A percentile compares a stretch with the other conserved stretches of the same genome.
phyloP scores from a whole-genome alignment of 2,329 filamentous ascomycete species.

The Pseudocercospora macadamiae region DNA sequence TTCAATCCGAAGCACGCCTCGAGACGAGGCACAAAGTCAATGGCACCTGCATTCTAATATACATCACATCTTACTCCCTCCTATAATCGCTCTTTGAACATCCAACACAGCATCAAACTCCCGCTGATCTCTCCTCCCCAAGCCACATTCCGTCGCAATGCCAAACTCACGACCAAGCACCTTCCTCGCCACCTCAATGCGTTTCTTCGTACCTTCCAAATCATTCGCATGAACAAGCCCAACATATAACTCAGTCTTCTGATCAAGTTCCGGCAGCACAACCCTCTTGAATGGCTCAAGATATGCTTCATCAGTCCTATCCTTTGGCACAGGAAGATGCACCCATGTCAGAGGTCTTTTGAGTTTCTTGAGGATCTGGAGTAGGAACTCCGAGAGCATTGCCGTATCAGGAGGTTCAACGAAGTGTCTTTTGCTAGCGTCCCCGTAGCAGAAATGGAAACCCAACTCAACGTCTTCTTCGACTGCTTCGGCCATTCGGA shows the following conservation, averaged over 20 bases:
- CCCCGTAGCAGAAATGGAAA: constrained; percentile 53
- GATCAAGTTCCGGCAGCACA: constrained; percentile 30
- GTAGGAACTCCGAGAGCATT: constrained; percentile 40
- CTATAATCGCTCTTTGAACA: neutral
- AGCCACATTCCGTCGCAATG: neutral
- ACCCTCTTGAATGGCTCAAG: constrained; percentile 42
- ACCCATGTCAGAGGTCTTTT: constrained; percentile 42
- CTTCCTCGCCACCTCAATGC: constrained; percentile 37
- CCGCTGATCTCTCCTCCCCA: neutral
- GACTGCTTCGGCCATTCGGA: constrained; percentile 37
- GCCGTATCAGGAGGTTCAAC: constrained; percentile 43
- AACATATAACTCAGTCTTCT: constrained; percentile 42
- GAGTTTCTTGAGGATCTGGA: constrained; percentile 33
- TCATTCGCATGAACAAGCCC: constrained; percentile 47
- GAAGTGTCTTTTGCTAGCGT: constrained; percentile 48
- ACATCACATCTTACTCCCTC: no score
- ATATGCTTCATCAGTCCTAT: constrained; percentile 36
- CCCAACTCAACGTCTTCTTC: constrained; percentile 45
- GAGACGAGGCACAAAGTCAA: no score
- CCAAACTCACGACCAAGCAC: constrained; percentile 35
- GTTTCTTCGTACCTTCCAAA: constrained; percentile 41
- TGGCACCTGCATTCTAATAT: no score
- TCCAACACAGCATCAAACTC: constrained; percentile 53
- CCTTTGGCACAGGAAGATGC: constrained; percentile 48
- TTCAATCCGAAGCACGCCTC: no score